Evolutionary conservation across 495 filamentous ascomycete genomes (phyloP), one percentile per base, ranked within the genome.

Genomic region (Trichoderma gamsii): DNA sequence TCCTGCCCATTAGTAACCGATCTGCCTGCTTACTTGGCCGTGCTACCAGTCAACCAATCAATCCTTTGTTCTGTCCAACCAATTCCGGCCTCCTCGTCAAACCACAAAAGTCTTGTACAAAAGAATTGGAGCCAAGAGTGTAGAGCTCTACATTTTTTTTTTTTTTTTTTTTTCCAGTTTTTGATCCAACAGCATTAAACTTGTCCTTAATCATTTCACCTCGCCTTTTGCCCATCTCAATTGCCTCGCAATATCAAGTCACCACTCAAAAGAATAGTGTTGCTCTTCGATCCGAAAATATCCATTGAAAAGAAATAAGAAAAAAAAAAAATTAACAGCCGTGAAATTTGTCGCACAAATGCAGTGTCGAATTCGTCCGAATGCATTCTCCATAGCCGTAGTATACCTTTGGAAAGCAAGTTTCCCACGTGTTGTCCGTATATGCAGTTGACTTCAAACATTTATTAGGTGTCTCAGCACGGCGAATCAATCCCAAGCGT

Each of bases 171-270:
- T 29, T 29, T 9, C 56, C 5, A 29, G 25, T 15, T 8, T 21
- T 61, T 11, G 13, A 61, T 61, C 56, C 56, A 61, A 61, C 25
- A 61, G 56, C 56, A 61, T 61, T 61, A 61, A 16, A 49, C 8
- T 18, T 7, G 21, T 32, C 12, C 12, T 32, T 6, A 35, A 16
- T 38, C 8, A 38, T 38, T 38, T 38, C 35, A 38, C 23, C 56
- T 18, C 27, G 9, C 56, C 12, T 61, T 61, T 18, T 61, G 51
- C n/a, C 21, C 21, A 11, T n/a, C 51, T 56, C 51, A 56, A 6
- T 21, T 16, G 23, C 9, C 11, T 23, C 56, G 16, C 25, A 61
- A 29, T 4, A 61, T 61, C 6, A 32, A 23, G 5, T 29, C 56
- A 5, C 23, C 56, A n/a, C 4, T 32, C 15, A 5, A 9, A 18